These are phyloP conservation scores for Vicia villosa DNA, from an alignment of 306 rosid genomes.

Conservation along the genomic window DNA sequence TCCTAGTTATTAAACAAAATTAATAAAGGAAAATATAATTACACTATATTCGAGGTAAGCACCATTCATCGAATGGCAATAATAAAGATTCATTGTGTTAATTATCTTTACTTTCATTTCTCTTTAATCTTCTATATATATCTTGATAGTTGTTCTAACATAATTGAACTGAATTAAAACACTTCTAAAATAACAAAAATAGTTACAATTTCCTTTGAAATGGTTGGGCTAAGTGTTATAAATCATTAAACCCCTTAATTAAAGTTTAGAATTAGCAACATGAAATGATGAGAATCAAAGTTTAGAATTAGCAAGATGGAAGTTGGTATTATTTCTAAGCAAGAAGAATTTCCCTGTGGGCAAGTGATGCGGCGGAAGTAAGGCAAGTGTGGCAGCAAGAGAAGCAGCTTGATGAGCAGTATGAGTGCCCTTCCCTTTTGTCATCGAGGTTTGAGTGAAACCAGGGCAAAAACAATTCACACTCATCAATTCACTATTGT, in stretches of 20 bases:
- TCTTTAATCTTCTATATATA: too few relatives aligned
- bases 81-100: too few relatives aligned
- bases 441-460: slow-evolving; percentile 85
- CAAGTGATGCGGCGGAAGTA: slow-evolving; percentile 64
- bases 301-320: slow-evolving; percentile 19
- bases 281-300: slow-evolving; percentile 14
- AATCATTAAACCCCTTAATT: neutral
- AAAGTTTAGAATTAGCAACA: slow-evolving; percentile 32
- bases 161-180: too few relatives aligned
- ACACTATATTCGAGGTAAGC: too few relatives aligned
- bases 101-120: too few relatives aligned
- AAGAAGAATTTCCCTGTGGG: slow-evolving; percentile 63
- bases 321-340: neutral
- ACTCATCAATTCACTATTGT: slow-evolving; percentile 32
- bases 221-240: too few relatives aligned
- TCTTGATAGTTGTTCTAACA: too few relatives aligned
- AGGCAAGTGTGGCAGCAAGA: slow-evolving; percentile 49
- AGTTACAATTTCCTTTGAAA: too few relatives aligned
- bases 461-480: slow-evolving; percentile 88
- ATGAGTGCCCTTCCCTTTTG: slow-evolving; percentile 70
- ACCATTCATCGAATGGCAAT: too few relatives aligned
- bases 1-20: too few relatives aligned
- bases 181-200: too few relatives aligned
- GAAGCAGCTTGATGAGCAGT: slow-evolving; percentile 60
- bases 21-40: too few relatives aligned